phyloP scores from a whole-genome alignment of 2,329 filamentous ascomycete species.

The Aspergillus fumigatus region DNA sequence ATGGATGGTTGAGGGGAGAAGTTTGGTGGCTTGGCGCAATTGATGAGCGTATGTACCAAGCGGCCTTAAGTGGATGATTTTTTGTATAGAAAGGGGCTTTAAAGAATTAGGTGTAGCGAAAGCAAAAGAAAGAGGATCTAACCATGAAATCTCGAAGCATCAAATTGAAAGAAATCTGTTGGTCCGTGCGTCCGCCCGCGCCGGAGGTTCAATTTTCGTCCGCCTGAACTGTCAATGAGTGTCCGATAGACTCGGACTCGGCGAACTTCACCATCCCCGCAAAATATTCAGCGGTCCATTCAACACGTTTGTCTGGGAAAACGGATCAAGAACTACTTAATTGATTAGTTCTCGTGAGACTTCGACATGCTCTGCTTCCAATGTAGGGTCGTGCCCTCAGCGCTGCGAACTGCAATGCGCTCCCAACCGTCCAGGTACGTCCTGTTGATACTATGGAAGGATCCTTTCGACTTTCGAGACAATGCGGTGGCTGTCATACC shows the following conservation, averaged over 20 bases:
- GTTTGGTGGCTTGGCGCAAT: background rate
- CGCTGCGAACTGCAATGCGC: slow-evolving; percentile 17
- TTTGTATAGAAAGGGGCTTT: background rate
- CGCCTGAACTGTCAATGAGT: slow-evolving; percentile 20
- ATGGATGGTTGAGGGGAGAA: background rate
- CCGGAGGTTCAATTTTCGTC: slow-evolving; percentile 30
- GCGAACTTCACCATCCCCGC: slow-evolving; percentile 6
- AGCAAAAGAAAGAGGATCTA: slow-evolving; percentile 5
- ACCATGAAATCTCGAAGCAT: background rate
- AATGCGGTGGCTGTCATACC: background rate
- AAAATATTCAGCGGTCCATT: slow-evolving; percentile 6
- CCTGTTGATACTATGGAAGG: background rate
- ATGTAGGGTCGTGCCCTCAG: slow-evolving; percentile 28
- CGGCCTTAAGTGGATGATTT: background rate
- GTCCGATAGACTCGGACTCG: background rate
- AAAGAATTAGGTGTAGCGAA: background rate
- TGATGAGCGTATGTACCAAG: background rate
- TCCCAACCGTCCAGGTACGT: slow-evolving; percentile 16
- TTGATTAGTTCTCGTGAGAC: background rate
- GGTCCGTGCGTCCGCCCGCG: slow-evolving; percentile 30
- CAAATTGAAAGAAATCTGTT: slow-evolving; percentile 9
- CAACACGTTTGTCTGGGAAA: background rate
- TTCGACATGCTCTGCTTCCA: slow-evolving; percentile 31
- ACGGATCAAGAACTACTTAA: background rate
- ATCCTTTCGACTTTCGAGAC: background rate